phyloP scores from a whole-genome alignment of 139 green algal genomes.

The Volvox reticuliferus region DNA sequence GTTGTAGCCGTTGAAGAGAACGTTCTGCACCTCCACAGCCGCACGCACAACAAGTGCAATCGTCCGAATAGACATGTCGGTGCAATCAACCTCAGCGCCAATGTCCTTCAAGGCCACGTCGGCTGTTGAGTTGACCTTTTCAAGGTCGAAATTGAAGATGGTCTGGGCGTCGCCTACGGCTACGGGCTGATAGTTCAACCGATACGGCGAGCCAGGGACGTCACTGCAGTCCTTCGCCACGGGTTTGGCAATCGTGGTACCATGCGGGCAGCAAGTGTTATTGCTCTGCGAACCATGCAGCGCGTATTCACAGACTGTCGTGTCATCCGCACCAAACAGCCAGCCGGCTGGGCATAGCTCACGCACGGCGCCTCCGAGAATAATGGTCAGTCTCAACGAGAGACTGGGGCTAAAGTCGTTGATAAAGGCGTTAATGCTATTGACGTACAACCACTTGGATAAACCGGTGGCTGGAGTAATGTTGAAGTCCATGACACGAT shows the following conservation, averaged over 20 bases:
- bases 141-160: slow-evolving; percentile 59
- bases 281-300: slow-evolving; percentile 55
- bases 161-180: neutral
- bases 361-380: slow-evolving; percentile 39
- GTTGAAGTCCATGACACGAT: slow-evolving; percentile 58
- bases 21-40: neutral
- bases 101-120: neutral
- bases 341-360: slow-evolving; percentile 57
- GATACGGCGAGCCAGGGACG: slow-evolving; percentile 50
- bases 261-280: slow-evolving; percentile 58
- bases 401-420: slow-evolving; percentile 49
- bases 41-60: slow-evolving; percentile 12
- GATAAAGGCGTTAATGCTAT: slow-evolving; percentile 56
- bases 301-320: slow-evolving; percentile 48
- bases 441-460: slow-evolving; percentile 62
- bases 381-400: slow-evolving; percentile 27
- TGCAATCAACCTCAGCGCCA: slow-evolving; percentile 16
- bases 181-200: slow-evolving; percentile 45
- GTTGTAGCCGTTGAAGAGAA: slow-evolving; percentile 50
- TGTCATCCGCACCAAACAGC: slow-evolving; percentile 15
- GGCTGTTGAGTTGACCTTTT: slow-evolving; percentile 27
- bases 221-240: slow-evolving; percentile 44
- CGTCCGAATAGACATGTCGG: neutral
- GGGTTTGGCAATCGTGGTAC: neutral
- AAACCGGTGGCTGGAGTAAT: slow-evolving; percentile 40